phyloP scores from a whole-genome alignment of 257 asterid genomes.

The Solanum rostratum region DNA sequence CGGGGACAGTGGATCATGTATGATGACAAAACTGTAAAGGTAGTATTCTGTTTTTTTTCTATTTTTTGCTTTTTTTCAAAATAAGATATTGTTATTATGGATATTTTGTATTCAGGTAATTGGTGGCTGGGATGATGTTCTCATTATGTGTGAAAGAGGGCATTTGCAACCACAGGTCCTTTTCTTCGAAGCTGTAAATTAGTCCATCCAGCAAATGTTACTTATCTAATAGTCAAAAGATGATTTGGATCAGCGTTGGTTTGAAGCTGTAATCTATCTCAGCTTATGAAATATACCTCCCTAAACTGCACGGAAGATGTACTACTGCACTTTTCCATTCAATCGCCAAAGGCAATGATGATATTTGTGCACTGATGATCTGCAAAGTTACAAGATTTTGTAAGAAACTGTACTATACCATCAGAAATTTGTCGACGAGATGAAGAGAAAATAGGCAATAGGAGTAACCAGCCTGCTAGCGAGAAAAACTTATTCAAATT shows the following conservation, averaged over 20 bases:
- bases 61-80: neutral
- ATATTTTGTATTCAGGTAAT: slow-evolving; percentile 37
- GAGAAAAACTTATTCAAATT: slow-evolving; percentile 4
- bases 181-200: slow-evolving; percentile 70
- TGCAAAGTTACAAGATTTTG: neutral
- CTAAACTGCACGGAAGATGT: neutral
- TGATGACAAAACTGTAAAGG: slow-evolving; percentile 94
- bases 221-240: slow-evolving; percentile 7
- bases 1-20: slow-evolving; percentile 85
- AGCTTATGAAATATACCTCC: neutral
- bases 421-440: slow-evolving; percentile 1
- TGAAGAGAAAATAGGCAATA: slow-evolving; percentile 16
- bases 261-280: neutral
- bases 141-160: slow-evolving; percentile 70
- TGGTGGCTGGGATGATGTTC: slow-evolving; percentile 88
- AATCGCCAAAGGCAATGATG: slow-evolving; percentile 4
- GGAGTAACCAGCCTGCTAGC: slow-evolving; percentile 11
- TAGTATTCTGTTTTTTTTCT: slow-evolving; percentile 4
- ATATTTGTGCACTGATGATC: slow-evolving; percentile 7
- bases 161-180: slow-evolving; percentile 97
- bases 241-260: neutral
- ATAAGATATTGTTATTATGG: neutral
- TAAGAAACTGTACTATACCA: slow-evolving; percentile 16
- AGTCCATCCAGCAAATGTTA: slow-evolving; percentile 7
- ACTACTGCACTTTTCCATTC: slow-evolving; percentile 8